These are phyloP conservation scores for Metschnikowia peoriensis DNA, from an alignment of 805 yeast genomes.

Conservation along the genomic window DNA sequence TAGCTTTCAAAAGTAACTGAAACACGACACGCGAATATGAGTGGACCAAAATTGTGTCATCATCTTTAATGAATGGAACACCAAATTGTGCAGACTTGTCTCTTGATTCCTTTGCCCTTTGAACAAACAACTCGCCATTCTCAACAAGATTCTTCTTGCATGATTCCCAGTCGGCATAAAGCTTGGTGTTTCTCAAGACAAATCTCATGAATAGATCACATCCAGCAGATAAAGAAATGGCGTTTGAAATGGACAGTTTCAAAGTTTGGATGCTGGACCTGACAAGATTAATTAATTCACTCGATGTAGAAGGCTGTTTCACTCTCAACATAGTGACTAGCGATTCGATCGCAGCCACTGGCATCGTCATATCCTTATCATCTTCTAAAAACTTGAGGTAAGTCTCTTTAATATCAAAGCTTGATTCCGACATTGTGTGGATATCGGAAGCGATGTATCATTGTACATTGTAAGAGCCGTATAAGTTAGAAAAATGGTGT, in stretches of 20 bases:
- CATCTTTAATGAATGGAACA: slow-evolving; percentile 85
- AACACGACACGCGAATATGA: slow-evolving; percentile 89
- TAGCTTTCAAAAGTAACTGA: slow-evolving; percentile 73
- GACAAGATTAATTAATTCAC: slow-evolving; percentile 82
- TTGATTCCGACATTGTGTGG: slow-evolving; percentile 3
- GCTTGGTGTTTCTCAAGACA: slow-evolving; percentile 82
- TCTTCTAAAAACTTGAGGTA: slow-evolving; percentile 80
- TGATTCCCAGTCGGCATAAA: slow-evolving; percentile 92
- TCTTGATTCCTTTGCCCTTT: slow-evolving; percentile 88
- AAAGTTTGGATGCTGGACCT: slow-evolving; percentile 72
- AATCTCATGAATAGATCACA: slow-evolving; percentile 95
- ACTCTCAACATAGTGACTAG: slow-evolving; percentile 77
- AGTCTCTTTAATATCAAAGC: slow-evolving; percentile 77
- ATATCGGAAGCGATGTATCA: neutral
- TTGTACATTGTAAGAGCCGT: neutral
- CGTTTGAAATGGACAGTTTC: slow-evolving; percentile 80
- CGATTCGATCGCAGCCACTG: slow-evolving; percentile 96
- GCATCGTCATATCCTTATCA: slow-evolving; percentile 98
- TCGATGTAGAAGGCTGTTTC: slow-evolving; percentile 88
- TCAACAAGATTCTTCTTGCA: slow-evolving; percentile 85
- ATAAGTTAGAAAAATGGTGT: neutral
- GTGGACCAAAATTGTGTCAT: slow-evolving; percentile 86
- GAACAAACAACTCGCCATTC: slow-evolving; percentile 88
- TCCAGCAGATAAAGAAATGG: slow-evolving; percentile 93
- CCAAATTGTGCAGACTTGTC: slow-evolving; percentile 86